Conservation (phyloP, 495 filamentous ascomycete genomes). For the Pyronema domesticum region DNA sequence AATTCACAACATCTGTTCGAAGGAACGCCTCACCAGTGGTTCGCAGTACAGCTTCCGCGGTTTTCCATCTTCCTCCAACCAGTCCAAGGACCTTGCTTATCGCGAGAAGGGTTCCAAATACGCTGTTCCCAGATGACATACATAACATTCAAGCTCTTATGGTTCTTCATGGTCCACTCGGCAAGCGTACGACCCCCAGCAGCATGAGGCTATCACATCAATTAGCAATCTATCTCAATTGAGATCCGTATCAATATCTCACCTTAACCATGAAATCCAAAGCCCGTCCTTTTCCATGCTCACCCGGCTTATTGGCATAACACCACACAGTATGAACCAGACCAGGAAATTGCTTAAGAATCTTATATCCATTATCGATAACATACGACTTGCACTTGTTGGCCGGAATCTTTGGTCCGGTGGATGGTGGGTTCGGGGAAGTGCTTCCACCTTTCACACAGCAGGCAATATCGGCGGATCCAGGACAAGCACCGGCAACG, state of each 20-base stretch:
- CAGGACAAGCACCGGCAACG: constrained; percentile 26
- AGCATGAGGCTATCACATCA: background rate
- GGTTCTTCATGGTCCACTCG: constrained; percentile 33
- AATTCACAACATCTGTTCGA: too few relatives aligned
- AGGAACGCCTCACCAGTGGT: constrained; percentile 26
- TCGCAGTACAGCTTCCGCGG: constrained; percentile 25
- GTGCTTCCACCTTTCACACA: constrained; percentile 23
- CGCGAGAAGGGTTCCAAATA: constrained; percentile 28
- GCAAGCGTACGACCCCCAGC: constrained; percentile 27
- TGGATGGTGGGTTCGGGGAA: constrained; percentile 21
- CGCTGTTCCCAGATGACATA: constrained; percentile 33
- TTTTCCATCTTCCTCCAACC: constrained; percentile 30
- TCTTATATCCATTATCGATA: constrained; percentile 23
- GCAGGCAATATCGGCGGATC: constrained; percentile 27
- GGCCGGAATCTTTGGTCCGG: constrained; percentile 21
- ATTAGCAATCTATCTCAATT: background rate
- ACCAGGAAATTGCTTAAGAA: constrained; percentile 27
- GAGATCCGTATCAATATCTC: background rate
- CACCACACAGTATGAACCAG: constrained; percentile 20
- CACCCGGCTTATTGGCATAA: constrained; percentile 22
- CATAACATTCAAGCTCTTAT: constrained; percentile 26
- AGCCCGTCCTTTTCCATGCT: constrained; percentile 30
- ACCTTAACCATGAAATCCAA: constrained; percentile 28
- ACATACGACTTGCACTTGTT: constrained; percentile 27
- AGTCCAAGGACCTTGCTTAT: constrained; percentile 25